Base-by-base conservation (phyloP, 2,329 filamentous ascomycete genomes). In the Microsporum ferrugineum region DNA sequence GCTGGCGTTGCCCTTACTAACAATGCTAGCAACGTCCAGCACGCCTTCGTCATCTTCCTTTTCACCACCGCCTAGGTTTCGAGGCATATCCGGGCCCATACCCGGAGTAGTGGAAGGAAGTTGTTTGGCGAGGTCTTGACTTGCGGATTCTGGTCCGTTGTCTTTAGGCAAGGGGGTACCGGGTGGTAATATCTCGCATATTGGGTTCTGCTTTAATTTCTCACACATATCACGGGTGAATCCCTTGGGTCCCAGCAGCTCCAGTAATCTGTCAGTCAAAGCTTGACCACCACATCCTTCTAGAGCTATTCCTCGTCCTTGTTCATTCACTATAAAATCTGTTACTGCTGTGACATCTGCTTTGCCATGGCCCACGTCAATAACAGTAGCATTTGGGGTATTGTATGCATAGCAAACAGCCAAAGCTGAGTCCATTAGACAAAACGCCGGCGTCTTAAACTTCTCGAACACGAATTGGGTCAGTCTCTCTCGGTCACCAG, bases 381-480 rank as follows among this genome's bases (percentile, higher is more conserved):
- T 81, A 23, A 99, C 84, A 0, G 90, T 94, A 69, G 94, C 87
- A 67, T 84, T 90, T 36, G 86, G 81, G 34, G 91, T 82, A 8
- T 90, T 91, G 70, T 95, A 97, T 61, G 94, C 85, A 69, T 84
- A 87, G 62, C 79, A 87, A 0, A 90, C 88, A 31, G 94, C 91
- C 55, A 95, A 77, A 2, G 89, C 91, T 67, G 90, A 88, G 74
- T 97, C 89, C 78, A 99, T 87, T 64, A 97, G 81, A 68, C 88
- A 91, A 58, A 99, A 88, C 0, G 89, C 91, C 0, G 94, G 94
- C 0, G 90, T 94, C 77, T 92, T 94, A 71, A 95, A 96, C 76
- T 94, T 95, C 75, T 99, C 94, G 70, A 99, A 99, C 65, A 97
- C 84, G 78, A 96, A 99, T 65, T 94, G 89, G 12, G 91, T 88